These are phyloP conservation scores for Letharia lupina DNA, from an alignment of 495 filamentous ascomycete species.

Conservation along the genomic window DNA sequence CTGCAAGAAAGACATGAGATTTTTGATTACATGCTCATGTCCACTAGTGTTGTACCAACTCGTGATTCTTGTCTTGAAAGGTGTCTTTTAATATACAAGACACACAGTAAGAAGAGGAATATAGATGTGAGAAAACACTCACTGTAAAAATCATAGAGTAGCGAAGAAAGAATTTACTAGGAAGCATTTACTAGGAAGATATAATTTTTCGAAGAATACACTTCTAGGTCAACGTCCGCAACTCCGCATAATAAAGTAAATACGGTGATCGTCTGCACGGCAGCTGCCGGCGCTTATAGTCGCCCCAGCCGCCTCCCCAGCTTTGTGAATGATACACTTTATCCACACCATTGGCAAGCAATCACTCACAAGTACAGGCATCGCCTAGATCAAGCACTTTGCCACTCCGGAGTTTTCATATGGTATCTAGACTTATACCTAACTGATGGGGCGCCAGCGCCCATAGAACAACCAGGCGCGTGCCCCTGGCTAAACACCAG, in stretches of 20 bases:
- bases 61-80: background rate
- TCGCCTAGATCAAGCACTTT: background rate
- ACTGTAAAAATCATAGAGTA: background rate
- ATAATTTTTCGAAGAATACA: too few species aligned
- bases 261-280: background rate
- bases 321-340: background rate
- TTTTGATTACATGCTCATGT: background rate
- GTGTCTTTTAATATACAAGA: background rate
- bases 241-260: too few species aligned
- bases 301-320: slow-evolving; percentile 4
- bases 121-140: background rate
- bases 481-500: slow-evolving; percentile 30
- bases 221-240: too few species aligned
- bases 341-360: background rate
- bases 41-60: background rate
- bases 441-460: slow-evolving; percentile 24
- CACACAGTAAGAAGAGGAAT: background rate
- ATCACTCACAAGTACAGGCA: background rate
- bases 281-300: slow-evolving; percentile 1
- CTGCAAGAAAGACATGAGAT: background rate
- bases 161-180: background rate
- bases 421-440: slow-evolving; percentile 5
- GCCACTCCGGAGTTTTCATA: background rate
- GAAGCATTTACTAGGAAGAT: too few species aligned
- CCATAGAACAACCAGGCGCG: slow-evolving; percentile 24